Conservation (phyloP, 768 basidiomycete species). For the Chlorophyllum brunneum region DNA sequence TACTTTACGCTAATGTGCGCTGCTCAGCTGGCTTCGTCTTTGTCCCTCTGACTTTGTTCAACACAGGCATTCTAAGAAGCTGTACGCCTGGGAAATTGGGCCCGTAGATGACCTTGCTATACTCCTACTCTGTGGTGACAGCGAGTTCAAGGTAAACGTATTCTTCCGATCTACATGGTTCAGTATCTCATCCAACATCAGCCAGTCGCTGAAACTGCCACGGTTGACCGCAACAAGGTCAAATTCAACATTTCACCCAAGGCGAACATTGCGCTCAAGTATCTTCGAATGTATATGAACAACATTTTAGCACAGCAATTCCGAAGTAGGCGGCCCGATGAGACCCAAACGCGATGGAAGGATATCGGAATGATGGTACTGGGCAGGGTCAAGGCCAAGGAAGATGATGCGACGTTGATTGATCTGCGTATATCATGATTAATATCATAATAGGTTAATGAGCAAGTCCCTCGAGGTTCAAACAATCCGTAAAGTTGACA, state of each 20-base stretch:
- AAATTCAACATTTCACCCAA: slow-evolving; percentile 68
- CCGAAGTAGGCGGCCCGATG: slow-evolving; percentile 54
- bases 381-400: slow-evolving; percentile 44
- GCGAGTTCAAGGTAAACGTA: slow-evolving; percentile 68
- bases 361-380: slow-evolving; percentile 63
- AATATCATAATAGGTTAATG: not conserved
- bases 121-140: slow-evolving; percentile 83
- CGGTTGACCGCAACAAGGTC: slow-evolving; percentile 79
- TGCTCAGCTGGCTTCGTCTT: not conserved
- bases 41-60: not conserved
- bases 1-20: slow-evolving; percentile 87
- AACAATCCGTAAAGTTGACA: not conserved
- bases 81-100: slow-evolving; percentile 92
- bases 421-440: slow-evolving; percentile 12
- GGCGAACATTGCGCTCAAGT: slow-evolving; percentile 74
- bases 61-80: slow-evolving; percentile 84
- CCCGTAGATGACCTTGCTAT: slow-evolving; percentile 83
- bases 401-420: slow-evolving; percentile 19
- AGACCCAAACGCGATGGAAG: slow-evolving; percentile 67
- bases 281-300: slow-evolving; percentile 62
- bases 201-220: slow-evolving; percentile 67
- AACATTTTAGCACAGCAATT: slow-evolving; percentile 62
- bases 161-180: not conserved
- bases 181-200: slow-evolving; percentile 24
- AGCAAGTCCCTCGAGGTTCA: not conserved